These are phyloP conservation scores for Lodderomyces elongisporus DNA, from an alignment of 1,139 yeast species.

Conservation along the genomic window DNA sequence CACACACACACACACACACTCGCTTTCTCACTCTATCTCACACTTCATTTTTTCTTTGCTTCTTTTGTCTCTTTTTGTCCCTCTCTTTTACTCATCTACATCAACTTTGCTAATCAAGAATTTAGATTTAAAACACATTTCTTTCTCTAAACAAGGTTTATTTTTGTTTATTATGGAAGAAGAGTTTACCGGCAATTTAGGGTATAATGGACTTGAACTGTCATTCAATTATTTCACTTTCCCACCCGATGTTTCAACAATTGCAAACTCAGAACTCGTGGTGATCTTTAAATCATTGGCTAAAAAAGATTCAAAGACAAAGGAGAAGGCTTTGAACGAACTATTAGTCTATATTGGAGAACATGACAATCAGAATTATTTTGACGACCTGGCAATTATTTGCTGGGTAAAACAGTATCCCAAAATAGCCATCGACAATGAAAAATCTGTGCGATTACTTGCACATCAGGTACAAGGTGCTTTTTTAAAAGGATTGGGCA, in stretches of 20 bases:
- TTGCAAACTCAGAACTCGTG: conserved; percentile 55
- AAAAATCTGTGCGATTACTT: conserved; percentile 55
- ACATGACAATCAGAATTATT: conserved; percentile 3
- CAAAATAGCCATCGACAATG: conserved; percentile 66
- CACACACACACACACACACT: too few relatives aligned
- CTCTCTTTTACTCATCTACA: too few relatives aligned
- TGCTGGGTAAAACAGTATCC: conserved; percentile 84
- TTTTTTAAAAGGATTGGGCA: conserved; percentile 46
- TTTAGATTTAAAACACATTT: too few relatives aligned
- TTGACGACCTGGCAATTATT: conserved; percentile 47
- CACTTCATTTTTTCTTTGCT: too few relatives aligned
- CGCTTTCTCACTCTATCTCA: too few relatives aligned
- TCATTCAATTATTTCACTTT: conserved; percentile 75
- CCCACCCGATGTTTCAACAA: conserved; percentile 60
- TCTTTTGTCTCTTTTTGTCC: too few relatives aligned
- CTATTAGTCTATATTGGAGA: conserved; percentile 19
- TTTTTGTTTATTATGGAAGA: neutral
- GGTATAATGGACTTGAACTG: conserved; percentile 58
- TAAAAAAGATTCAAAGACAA: conserved; percentile 79
- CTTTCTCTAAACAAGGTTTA: too few relatives aligned
- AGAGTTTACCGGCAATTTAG: conserved; percentile 16
- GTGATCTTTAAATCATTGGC: conserved; percentile 68
- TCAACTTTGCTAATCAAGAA: too few relatives aligned
- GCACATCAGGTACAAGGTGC: conserved; percentile 63
- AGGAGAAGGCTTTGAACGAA: conserved; percentile 71